Conservation (phyloP, 768 basidiomycete genomes). For the Collybia nuda region DNA sequence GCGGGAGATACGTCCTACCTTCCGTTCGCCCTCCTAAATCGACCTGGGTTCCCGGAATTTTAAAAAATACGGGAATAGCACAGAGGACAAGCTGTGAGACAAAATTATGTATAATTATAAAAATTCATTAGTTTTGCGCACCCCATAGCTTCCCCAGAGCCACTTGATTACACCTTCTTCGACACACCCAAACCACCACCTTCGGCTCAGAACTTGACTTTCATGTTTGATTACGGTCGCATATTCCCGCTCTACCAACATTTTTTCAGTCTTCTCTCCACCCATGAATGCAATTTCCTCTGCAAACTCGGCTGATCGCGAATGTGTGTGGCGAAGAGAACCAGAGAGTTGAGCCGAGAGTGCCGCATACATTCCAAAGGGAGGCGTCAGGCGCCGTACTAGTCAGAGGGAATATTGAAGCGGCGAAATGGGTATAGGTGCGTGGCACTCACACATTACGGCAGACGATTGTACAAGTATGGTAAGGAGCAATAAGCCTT, state of each 20-base stretch:
- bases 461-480: conserved; percentile 84
- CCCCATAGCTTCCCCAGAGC: conserved; percentile 94
- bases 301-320: conserved; percentile 83
- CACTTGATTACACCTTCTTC: conserved; percentile 98
- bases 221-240: conserved; percentile 84
- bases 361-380: conserved; percentile 90
- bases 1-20: conserved; percentile 42
- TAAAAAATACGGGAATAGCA: conserved; percentile 92
- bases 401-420: conserved; percentile 7
- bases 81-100: conserved; percentile 71
- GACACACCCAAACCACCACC: conserved; percentile 88
- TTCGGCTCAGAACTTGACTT: conserved; percentile 71
- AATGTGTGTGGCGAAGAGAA: conserved; percentile 88
- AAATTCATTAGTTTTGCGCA: conserved; percentile 34
- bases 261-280: conserved; percentile 88
- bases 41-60: conserved; percentile 65
- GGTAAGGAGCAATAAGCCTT: conserved; percentile 82
- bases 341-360: conserved; percentile 87
- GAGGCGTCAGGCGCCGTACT: conserved; percentile 89
- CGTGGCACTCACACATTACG: conserved; percentile 61
- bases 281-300: conserved; percentile 90
- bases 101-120: not conserved
- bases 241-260: conserved; percentile 87
- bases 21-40: conserved; percentile 91
- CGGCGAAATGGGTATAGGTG: not conserved